Base-by-base conservation (phyloP, 2,329 filamentous ascomycete species). In the Penicillium sp. region DNA sequence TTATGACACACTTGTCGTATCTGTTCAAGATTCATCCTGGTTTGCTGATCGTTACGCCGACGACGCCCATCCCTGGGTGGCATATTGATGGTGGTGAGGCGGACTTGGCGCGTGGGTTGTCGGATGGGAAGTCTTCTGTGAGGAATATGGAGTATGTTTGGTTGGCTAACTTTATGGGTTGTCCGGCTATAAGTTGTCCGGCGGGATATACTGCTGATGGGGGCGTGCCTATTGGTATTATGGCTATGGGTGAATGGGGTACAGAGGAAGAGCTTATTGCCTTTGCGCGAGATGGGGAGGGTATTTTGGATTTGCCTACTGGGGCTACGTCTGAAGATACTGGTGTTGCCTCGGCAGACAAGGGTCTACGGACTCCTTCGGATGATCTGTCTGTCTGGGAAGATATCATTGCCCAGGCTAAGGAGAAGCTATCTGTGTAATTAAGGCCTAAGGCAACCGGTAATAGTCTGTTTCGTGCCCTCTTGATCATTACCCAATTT, bases 61-160 rank as follows among this genome's bases (percentile, higher is more conserved):
- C 89, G 1, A 81, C 82, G 3, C 88, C 90, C 0, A 80, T 86
- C 51, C 77, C 82, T 0, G 90, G 90, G 10, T 95, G 88, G 87
- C 80, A 80, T 35, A 82, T 84, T 10, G 69, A 76, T 1, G 77
- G 74, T 8, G 84, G 87, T 34, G 74, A 83, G 13, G 73, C 73
- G n/a, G 83, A 90, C 61, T 65, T 83, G 4, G 58, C 64, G 7
- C 71, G 76, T 39, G 91, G 91, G 2, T 75, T 89, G 57, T 84
- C 79, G 31, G 86, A 96, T 66, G 84, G 79, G 0, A 89, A 93
- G 65, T 76, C 73, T 53, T 84, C 82, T 13, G 74, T 95, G n/a
- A 76, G 80, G 22, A 88, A 81, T 64, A 95, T 95, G 89, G 82
- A 86, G 68, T 95, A 89, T 70, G 83, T 88, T 13, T 95, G 87